A percentile compares a stretch with the other conserved stretches of the same genome.
These are phyloP conservation scores for Xylaria sp. DNA, from an alignment of 2,329 filamentous ascomycete species.

Conservation along the genomic window DNA sequence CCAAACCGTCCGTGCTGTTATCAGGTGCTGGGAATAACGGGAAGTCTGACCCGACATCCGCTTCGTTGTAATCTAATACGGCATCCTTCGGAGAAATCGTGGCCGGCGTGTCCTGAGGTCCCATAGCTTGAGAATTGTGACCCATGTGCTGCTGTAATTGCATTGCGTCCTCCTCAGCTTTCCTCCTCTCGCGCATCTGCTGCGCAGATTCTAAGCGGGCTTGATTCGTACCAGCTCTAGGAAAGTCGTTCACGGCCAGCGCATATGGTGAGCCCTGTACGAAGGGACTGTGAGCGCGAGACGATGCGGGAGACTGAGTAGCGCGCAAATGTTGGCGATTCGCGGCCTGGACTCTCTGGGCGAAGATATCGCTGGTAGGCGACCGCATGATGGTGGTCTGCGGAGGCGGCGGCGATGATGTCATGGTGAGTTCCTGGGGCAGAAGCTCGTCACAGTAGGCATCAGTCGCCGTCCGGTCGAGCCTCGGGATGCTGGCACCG, in stretches of 20 bases:
- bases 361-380: conserved; percentile 58
- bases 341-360: conserved; percentile 71
- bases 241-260: conserved; percentile 42
- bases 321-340: conserved; percentile 67
- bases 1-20: conserved; percentile 37
- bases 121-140: conserved; percentile 34
- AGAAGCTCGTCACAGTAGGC: conserved; percentile 80
- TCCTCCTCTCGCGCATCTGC: conserved; percentile 55
- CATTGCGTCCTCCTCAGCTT: conserved; percentile 54
- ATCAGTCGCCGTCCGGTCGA: conserved; percentile 82
- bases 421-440: conserved; percentile 61
- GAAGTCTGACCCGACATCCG: conserved; percentile 63
- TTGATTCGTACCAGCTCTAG: conserved; percentile 31
- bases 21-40: conserved; percentile 66
- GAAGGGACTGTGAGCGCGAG: conserved; percentile 76
- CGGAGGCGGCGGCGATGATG: conserved; percentile 49
- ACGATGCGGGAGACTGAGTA: conserved; percentile 45
- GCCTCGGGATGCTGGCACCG: conserved; percentile 54
- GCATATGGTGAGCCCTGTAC: conserved; percentile 62
- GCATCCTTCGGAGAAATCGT: conserved; percentile 96
- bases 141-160: conserved; percentile 40
- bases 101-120: conserved; percentile 54
- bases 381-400: conserved; percentile 44
- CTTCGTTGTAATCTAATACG: conserved; percentile 75
- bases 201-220: conserved; percentile 50